These are phyloP conservation scores for Mycena vitilis DNA, from an alignment of 768 basidiomycete species.

Conservation along the genomic window DNA sequence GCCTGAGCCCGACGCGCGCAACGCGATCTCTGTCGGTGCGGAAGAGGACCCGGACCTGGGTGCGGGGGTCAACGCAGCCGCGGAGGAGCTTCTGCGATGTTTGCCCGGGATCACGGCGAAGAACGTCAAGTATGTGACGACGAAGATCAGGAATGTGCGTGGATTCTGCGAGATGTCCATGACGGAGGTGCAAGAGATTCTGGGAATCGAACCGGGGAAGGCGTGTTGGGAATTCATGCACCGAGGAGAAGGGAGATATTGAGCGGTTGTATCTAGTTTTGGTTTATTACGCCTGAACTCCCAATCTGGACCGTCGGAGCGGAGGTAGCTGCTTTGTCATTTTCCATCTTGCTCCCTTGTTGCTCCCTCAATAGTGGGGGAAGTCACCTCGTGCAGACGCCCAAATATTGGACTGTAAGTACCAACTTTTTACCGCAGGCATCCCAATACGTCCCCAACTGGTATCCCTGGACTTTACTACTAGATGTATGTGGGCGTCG, in stretches of 20 bases:
- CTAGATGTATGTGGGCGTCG: too few relatives aligned
- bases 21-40: constrained; percentile 84
- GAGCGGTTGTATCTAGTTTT: background rate
- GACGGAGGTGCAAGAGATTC: constrained; percentile 72
- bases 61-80: constrained; percentile 76
- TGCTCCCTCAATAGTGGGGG: too few relatives aligned
- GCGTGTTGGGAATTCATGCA: constrained; percentile 87
- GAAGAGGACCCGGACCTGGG: constrained; percentile 78
- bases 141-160: constrained; percentile 79
- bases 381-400: too few relatives aligned
- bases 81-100: constrained; percentile 84
- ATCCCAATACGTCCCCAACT: too few relatives aligned
- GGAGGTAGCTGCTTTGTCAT: too few relatives aligned
- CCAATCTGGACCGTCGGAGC: too few relatives aligned
- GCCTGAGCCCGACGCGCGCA: constrained; percentile 81
- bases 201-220: constrained; percentile 87
- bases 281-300: too few relatives aligned
- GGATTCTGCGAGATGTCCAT: constrained; percentile 77
- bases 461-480: too few relatives aligned
- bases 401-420: too few relatives aligned
- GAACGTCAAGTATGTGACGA: constrained; percentile 88
- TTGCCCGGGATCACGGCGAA: constrained; percentile 89
- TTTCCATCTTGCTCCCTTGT: too few relatives aligned
- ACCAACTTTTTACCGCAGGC: too few relatives aligned
- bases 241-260: constrained; percentile 61